Evolutionary conservation across 2,329 filamentous ascomycete species (phyloP), one percentile per base, ranked within the genome.

Genomic region (Calonectria pauciramosa): DNA sequence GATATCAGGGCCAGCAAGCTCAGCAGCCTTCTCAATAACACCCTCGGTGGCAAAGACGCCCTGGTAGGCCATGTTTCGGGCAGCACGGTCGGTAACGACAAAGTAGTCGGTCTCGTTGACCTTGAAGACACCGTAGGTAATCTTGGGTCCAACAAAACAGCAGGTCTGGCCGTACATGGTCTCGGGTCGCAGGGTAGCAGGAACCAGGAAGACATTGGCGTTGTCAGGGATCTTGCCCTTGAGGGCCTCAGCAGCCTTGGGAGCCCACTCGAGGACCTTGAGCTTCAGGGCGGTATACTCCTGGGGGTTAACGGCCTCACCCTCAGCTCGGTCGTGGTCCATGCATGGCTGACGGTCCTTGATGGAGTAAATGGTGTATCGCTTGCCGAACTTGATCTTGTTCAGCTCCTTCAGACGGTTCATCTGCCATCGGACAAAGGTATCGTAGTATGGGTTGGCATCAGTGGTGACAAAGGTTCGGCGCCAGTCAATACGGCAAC

Each of bases 131-230:
- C 96, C 96, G 82, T 99, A 99, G 56, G 90, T 92, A 82, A 99
- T 94, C 83, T 94, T 94, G 13, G 97, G 96, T 4, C 96, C 95
- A 63, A 99, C 95, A 80, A 99, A 99, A 85, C 96, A 98, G 87
- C 95, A 97, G 5, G 93, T 97, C 86, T 99, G 97, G 51, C 97
- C 97, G 84, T 99, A 99, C 96, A 99, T 99, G 44, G 97, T 99
- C 89, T 99, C 97, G 3, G 97, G 95, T 76, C 97, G 91, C 75
- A 99, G 90, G 70, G 97, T 99, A 20, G 97, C 97, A 16, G 97
- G 94, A 16, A 99, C 92, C 81, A 99, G 94, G 88, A 94, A 99
- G 71, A 98, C 93, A 75, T 94, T 94, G 59, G 95, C 93, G 77
- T 91, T 92, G 44, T 93, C 90, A 8, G 96, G 94, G 5, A 99